These are phyloP conservation scores for Haemoproteus tartakovskyi DNA, from an alignment of 169 alveolate genomes.

Conservation along the genomic window DNA sequence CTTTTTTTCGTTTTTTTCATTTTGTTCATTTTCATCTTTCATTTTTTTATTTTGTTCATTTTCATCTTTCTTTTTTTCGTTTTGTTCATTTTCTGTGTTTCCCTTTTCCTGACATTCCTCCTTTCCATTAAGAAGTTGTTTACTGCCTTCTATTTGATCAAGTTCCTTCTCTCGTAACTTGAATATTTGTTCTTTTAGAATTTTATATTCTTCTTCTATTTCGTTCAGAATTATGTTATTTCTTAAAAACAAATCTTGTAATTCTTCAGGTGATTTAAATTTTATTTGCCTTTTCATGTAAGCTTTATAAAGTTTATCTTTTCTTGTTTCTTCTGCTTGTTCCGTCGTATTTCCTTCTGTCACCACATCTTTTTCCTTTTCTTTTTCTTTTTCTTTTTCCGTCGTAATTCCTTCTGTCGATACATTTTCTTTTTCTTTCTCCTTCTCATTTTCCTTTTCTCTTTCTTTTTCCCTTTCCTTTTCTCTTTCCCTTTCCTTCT, in stretches of 20 bases:
- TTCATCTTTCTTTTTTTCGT: neutral
- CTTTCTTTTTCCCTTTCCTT: no score
- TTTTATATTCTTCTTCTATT: constrained; percentile 56
- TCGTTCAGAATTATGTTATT: constrained; percentile 72
- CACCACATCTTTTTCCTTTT: neutral
- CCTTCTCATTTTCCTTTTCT: no score
- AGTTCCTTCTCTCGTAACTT: neutral
- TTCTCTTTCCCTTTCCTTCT: no score
- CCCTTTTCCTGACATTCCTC: neutral
- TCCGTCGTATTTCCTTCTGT: neutral
- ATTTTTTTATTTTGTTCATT: neutral
- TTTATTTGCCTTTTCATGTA: constrained; percentile 82
- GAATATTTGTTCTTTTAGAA: constrained; percentile 1
- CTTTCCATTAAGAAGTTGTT: neutral
- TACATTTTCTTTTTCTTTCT: neutral
- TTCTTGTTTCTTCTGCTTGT: constrained; percentile 12
- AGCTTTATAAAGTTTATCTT: constrained; percentile 11
- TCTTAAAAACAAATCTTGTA: constrained; percentile 71
- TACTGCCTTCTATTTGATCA: neutral
- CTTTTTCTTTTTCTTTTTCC: neutral
- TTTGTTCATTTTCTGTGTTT: neutral
- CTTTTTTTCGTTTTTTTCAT: neutral
- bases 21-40: neutral
- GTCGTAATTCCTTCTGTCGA: neutral
- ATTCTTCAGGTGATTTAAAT: constrained; percentile 91